Evolutionary conservation across 2,329 filamentous ascomycete species (phyloP), one percentile per base, ranked within the genome.

Genomic region (Diaporthe aspalathi): DNA sequence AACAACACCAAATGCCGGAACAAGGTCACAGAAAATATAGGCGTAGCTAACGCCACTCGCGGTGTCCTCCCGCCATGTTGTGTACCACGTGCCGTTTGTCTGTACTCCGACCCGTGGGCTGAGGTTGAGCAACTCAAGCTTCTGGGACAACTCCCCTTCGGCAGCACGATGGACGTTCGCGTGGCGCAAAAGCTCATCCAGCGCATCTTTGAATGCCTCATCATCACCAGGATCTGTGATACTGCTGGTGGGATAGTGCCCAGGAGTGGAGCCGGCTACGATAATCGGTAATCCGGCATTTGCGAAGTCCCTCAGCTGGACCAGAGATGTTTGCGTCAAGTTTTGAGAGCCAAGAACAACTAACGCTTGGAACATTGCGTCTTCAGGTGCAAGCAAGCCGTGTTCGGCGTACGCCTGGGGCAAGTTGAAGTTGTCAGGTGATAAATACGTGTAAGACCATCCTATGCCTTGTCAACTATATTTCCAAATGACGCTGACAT

Each of bases 371-470:
- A 81, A 87, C 0, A 77, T 79, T 45, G 81, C 84, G 0, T 76
- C 73, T 5, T 80, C 71, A 1, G 83, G 81, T 0, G 81, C 84
- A 1, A 87, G 78, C 5, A 78, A 68, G 0, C 75, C 76, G 40
- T 82, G 71, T 2, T 68, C 43, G 0, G 86, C 83, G 3, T 74
- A 70, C 0, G 83, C 83, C 9, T 80, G 70, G 0, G 80, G 77
- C 0, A 83, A 78, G 0, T 68, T 76, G 40, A 87, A 81, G 68
- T 85, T 86, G 17, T 83, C 82, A 0, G 84, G 81, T 2, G 78
- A 80, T 0, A 86, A 75, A 71, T 86, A 87, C 14, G 82, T 79
- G 70, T 84, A 85, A 0, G 81, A 78, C 71, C 78, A 83, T 0
- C 82, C 82, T 70, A 17, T 2, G 5, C 14, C 16, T 17, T 29